Evolutionary conservation across 768 basidiomycete genomes (phyloP), one percentile per base, ranked within the genome.

Genomic region (Agaricus sinodeliciosus): DNA sequence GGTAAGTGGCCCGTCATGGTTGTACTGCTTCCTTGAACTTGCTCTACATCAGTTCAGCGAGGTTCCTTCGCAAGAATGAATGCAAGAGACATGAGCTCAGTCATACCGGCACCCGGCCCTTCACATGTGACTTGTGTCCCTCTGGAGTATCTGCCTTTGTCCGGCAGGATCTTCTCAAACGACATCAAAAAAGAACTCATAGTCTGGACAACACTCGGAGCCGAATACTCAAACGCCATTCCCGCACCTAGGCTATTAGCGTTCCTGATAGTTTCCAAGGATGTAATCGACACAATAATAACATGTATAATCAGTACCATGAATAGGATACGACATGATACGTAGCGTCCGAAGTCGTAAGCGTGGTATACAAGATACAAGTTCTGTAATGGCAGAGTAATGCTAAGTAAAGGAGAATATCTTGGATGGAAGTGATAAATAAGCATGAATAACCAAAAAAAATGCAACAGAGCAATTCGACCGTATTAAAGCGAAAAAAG

Each of bases 31-130:
- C 25, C 36, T 31, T 45, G 44, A 51, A 49, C 60, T 8, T 43
- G 13, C 22, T 44, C 16, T n/a, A 35, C 22, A 47, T 11, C 48
- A 87, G 86, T 62, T 65, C 77, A 2, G 72, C 82, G 54, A 72
- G 80, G 11, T 88, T 87, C 68, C 62, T 85, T 54, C 81, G 86
- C 54, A 87, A 83, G 64, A 87, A 88, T 59, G 85, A 88, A 62
- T 85, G 83, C 69, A 87, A 85, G 62, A 79, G 86, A 25, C 86
- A 88, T 55, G 84, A 85, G 63, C 72, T 79, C 12, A 81, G 78
- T 55, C 85, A 88, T 60, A 76, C 70, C 9, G 81, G 80, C 12
- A 57, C 65, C 37, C 76, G 82, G 54, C 85, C 85, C 6, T 85
- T 77, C 57, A 67, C 69, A 18, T 88, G 86, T 54, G 60, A 72